phyloP scores from a whole-genome alignment of 1,284 basidiomycete species.

The Takashimella tepidaria region DNA sequence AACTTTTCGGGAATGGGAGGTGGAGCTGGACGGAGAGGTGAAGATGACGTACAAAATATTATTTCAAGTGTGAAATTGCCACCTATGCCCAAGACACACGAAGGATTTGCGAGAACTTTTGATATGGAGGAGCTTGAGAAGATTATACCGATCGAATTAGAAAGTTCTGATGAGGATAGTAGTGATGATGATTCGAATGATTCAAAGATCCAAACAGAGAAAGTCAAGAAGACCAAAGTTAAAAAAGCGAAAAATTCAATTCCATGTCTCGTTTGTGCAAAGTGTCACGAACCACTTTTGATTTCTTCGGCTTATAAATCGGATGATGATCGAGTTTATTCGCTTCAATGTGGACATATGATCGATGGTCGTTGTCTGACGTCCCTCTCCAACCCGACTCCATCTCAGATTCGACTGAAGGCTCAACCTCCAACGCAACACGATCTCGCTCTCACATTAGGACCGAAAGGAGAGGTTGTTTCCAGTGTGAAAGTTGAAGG shows the following conservation, averaged over 20 bases:
- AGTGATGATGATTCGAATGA: too few relatives aligned
- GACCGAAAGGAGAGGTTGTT: too few relatives aligned
- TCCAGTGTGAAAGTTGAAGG: neutral
- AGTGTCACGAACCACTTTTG: constrained; percentile 36
- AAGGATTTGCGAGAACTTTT: constrained; percentile 25
- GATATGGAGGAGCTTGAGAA: constrained; percentile 20
- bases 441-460: neutral
- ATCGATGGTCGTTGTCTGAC: constrained; percentile 44
- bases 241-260: constrained; percentile 8
- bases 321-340: constrained; percentile 37
- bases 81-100: constrained; percentile 3
- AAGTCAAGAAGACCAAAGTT: neutral
- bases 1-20: neutral
- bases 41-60: constrained; percentile 20
- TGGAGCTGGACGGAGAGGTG: constrained; percentile 3
- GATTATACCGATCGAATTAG: constrained; percentile 14
- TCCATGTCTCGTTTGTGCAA: constrained; percentile 35
- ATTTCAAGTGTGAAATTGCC: constrained; percentile 17
- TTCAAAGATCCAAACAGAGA: too few relatives aligned
- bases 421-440: neutral
- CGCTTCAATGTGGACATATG: constrained; percentile 45
- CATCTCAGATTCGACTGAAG: neutral
- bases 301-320: constrained; percentile 30
- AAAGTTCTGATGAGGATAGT: neutral
- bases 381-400: constrained; percentile 16